Base-by-base conservation (phyloP, 441 rosid genomes). In the Flueggea neowawraea region DNA sequence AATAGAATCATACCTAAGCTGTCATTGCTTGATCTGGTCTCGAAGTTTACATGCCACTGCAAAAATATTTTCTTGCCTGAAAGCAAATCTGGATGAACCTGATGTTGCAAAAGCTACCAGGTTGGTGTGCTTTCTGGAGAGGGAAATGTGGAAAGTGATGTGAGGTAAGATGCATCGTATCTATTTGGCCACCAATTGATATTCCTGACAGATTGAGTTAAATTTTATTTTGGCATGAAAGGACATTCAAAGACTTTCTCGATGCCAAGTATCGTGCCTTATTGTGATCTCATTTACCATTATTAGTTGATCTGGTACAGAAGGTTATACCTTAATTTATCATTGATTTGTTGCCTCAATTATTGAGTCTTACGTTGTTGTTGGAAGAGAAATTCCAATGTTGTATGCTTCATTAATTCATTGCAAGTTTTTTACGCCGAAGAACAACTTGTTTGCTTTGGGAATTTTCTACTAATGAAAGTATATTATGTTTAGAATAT, bases 91-190 rank as follows among this genome's bases (percentile, higher is more conserved):
- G 69, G 97, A 95, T 58, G 96, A 95, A 77, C 97, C 99, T 0
- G 98, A 91, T 50, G 90, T 84, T 68, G 64, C 71, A 28, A 86
- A 81, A 73, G 97, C 99, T 44, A 73, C 74, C 31, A 83, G 99
- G 78, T 89, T 69, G 99, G 97, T 17, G 91, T 95, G 33, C 97
- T 97, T n/a, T 91, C 97, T 2, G 96, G 91, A 78, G 99, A 88
- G 32, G 97, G 96, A 58, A 65, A 86, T 45, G 84, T 91, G 58
- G 98, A 89, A 78, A 79, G 86, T 69, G 99, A 91, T 74, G 85
- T 86, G 54, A 83, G 99, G 99, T 87, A 74, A 70, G 64, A 31
- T 12, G 16, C 28, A 10, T 43, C 28, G 2, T 22, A 22, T 22
- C 28, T 22, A 22, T 22, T 22, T 22, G 28, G 28, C 28, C 28